A percentile compares a stretch with the other conserved stretches of the same genome.
Evolutionary conservation across 805 yeast species (phyloP).

Genomic region (Starmerella etchellsii): DNA sequence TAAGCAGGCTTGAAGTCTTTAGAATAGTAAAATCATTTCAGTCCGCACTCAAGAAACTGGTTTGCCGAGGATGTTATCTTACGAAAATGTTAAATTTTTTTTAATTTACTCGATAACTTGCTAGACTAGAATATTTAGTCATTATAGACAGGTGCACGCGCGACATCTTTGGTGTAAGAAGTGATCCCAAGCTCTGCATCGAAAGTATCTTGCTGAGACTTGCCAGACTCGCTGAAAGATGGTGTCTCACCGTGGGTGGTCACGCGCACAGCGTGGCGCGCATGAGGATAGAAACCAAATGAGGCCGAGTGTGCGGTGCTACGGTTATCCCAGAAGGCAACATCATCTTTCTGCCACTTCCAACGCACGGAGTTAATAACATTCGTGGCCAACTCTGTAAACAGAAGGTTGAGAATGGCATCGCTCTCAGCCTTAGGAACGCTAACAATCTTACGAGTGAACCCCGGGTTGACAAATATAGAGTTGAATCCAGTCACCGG

Average conservation of each 20-base stretch:
- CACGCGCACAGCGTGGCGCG: conserved; percentile 62
- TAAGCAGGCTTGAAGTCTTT: too few species aligned
- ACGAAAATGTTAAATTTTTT: too few species aligned
- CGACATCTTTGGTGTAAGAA: conserved; percentile 23
- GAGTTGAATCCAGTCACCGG: conserved; percentile 57
- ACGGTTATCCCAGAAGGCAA: conserved; percentile 72
- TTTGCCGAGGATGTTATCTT: too few species aligned
- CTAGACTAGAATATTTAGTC: conserved; percentile 21
- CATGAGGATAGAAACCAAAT: conserved; percentile 57
- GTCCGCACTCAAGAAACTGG: too few species aligned
- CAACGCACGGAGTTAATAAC: conserved; percentile 59
- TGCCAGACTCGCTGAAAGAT: conserved; percentile 19
- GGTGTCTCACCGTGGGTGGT: conserved; percentile 71
- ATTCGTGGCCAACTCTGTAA: conserved; percentile 38
- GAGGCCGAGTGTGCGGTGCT: conserved; percentile 55
- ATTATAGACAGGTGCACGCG: conserved; percentile 23
- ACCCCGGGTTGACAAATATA: conserved; percentile 46
- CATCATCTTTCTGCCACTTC: conserved; percentile 55
- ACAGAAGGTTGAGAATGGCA: conserved; percentile 41
- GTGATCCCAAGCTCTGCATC: conserved; percentile 22
- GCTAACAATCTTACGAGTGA: conserved; percentile 52
- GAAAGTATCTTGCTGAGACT: conserved; percentile 19
- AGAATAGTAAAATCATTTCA: too few species aligned
- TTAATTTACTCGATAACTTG: too few species aligned
- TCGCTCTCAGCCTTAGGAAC: conserved; percentile 58